Conservation (phyloP, 2,329 filamentous ascomycete genomes). For the Botrytis paeoniae region DNA sequence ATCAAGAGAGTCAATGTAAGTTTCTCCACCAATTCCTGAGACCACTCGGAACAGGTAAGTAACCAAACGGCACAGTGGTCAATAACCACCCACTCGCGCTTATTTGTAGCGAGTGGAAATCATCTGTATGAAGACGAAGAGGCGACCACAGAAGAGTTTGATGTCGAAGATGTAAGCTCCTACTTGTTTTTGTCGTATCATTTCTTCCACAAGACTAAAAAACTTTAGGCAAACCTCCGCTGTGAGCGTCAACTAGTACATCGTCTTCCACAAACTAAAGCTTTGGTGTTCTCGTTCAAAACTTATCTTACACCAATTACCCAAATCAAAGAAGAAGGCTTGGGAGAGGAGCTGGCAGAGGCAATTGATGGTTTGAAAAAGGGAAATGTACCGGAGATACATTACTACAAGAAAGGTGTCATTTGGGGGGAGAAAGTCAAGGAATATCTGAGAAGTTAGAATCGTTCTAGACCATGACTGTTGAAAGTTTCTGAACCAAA, state of each 20-base stretch:
- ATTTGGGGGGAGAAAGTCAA: constrained; percentile 36
- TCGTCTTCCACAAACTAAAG: constrained; percentile 51
- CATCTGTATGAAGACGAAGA: constrained; percentile 44
- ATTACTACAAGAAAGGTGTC: constrained; percentile 52
- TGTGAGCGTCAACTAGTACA: constrained; percentile 62
- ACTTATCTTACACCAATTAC: constrained; percentile 57
- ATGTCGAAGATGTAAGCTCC: constrained; percentile 44
- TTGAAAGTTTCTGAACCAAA: background rate
- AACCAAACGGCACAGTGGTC: constrained; percentile 40
- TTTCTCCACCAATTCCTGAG: background rate
- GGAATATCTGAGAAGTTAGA: constrained; percentile 29
- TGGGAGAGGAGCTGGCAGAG: constrained; percentile 49
- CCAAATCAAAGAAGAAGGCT: constrained; percentile 55
- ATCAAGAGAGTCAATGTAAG: constrained; percentile 52
- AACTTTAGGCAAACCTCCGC: constrained; percentile 48
- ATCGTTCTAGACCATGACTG: background rate
- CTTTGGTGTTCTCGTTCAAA: constrained; percentile 60
- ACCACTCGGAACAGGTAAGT: background rate
- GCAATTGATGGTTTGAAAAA: constrained; percentile 58
- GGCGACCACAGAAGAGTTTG: constrained; percentile 40
- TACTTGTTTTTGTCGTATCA: background rate
- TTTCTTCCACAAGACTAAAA: background rate
- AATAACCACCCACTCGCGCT: constrained; percentile 42
- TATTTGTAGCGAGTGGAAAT: constrained; percentile 42
- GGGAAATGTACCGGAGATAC: constrained; percentile 56